Percentiles rank a stretch among this genome's conserved stretches.
These are phyloP conservation scores for Trichoderma cornu-damae DNA, from an alignment of 2,329 filamentous ascomycete species.

Conservation along the genomic window DNA sequence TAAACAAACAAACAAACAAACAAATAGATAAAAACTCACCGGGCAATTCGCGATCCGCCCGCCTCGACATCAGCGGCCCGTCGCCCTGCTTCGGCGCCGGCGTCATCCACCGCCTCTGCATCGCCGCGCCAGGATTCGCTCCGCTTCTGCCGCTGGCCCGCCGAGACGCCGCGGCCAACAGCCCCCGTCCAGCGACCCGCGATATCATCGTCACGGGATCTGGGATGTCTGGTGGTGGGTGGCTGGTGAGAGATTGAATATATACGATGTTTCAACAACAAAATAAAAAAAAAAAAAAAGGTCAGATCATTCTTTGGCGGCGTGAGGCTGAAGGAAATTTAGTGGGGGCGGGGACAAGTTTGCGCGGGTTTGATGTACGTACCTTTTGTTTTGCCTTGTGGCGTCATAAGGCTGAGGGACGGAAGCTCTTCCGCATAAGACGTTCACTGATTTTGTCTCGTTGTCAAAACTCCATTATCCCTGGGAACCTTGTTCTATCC, in stretches of 20 bases:
- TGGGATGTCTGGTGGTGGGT: neutral
- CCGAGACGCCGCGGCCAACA: constrained; percentile 24
- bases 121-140: neutral
- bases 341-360: neutral
- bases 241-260: neutral
- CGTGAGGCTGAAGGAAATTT: constrained; percentile 17
- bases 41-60: constrained; percentile 61
- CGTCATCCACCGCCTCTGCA: constrained; percentile 46
- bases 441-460: neutral
- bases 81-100: constrained; percentile 55
- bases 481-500: neutral
- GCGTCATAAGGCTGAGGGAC: constrained; percentile 18
- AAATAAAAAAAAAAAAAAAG: too few species aligned
- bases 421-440: too few species aligned
- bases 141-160: constrained; percentile 19
- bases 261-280: too few species aligned
- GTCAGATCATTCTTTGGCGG: constrained; percentile 14
- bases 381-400: neutral
- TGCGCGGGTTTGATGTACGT: too few species aligned
- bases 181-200: constrained; percentile 24
- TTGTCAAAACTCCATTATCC: too few species aligned
- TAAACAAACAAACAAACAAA: neutral
- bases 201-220: constrained; percentile 20
- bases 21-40: constrained; percentile 35
- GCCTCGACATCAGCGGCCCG: constrained; percentile 60